Conservation (phyloP, 805 yeast species). For the Wickerhamiella parazyma region DNA sequence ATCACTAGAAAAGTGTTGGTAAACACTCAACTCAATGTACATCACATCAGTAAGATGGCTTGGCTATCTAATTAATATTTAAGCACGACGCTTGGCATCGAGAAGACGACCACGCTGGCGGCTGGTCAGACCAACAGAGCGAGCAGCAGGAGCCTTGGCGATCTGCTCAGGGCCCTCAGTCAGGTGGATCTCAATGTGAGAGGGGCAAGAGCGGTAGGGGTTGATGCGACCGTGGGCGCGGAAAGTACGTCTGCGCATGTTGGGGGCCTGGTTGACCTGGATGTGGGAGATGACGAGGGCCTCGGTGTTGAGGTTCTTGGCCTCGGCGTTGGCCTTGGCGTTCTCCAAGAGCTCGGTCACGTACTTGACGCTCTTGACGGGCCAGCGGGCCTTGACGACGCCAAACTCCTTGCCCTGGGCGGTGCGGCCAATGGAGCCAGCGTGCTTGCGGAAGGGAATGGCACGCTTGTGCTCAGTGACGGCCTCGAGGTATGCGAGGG, state of each 20-base stretch:
- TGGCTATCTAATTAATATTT: background rate
- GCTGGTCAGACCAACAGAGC: constrained; percentile 60
- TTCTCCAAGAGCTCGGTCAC: constrained; percentile 87
- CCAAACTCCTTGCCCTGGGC: constrained; percentile 99
- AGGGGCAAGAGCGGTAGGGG: constrained; percentile 97
- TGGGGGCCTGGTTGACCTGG: constrained; percentile 99
- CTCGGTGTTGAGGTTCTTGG: constrained; percentile 92
- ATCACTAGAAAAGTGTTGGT: no score
- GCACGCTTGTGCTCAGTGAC: constrained; percentile 98
- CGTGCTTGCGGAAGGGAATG: constrained; percentile 97
- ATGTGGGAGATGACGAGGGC: constrained; percentile 93
- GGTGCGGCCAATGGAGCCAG: constrained; percentile 95
- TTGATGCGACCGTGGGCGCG: constrained; percentile 99
- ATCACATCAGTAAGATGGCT: no score
- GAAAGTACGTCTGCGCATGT: constrained; percentile 99
- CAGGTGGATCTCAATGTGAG: constrained; percentile 94
- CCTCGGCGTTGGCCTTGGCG: constrained; percentile 98
- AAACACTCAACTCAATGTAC: no score
- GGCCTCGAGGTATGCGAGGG: constrained; percentile 89
- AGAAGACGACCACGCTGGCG: constrained; percentile 90
- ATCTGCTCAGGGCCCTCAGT: constrained; percentile 92
- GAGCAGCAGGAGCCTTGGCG: constrained; percentile 71
- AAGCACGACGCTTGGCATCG: constrained; percentile 43
- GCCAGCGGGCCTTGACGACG: constrained; percentile 99
- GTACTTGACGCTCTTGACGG: constrained; percentile 94